Conservation (phyloP, 192 early-diverging fungal species). For the Diversispora epigaea region DNA sequence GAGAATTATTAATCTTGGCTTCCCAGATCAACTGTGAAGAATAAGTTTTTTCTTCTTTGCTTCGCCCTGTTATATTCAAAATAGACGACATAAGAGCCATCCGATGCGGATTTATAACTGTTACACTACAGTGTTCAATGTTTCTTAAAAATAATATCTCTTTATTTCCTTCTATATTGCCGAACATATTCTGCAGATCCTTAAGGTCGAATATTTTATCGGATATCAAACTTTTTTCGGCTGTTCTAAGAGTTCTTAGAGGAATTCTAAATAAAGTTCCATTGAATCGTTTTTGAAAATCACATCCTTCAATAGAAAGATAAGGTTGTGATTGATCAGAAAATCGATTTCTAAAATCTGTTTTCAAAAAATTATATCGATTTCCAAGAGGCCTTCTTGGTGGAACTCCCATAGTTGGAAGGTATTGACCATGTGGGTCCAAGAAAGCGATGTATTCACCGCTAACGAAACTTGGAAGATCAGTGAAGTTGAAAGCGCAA, state of each 20-base stretch:
- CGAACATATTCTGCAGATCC: not conserved
- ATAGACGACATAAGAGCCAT: too few species aligned
- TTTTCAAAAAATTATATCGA: not conserved
- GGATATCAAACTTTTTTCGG: not conserved
- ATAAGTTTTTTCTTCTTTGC: too few species aligned
- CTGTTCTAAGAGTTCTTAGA: not conserved
- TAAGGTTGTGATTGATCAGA: conserved; percentile 27
- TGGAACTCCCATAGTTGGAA: conserved; percentile 14
- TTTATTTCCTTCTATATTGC: not conserved
- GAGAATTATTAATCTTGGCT: not conserved
- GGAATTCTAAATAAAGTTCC: conserved; percentile 34
- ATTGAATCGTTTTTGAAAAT: conserved; percentile 17
- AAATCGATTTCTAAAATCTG: conserved; percentile 19
- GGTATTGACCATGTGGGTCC: conserved; percentile 24
- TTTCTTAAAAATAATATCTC: conserved; percentile 21
- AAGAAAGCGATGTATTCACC: conserved; percentile 32
- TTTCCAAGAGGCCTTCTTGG: not conserved
- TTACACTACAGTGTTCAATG: not conserved
- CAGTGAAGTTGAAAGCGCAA: conserved; percentile 24
- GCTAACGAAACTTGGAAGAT: conserved; percentile 35
- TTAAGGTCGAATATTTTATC: not conserved
- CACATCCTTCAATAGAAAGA: not conserved
- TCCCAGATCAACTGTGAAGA: not conserved
- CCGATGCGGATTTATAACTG: too few species aligned
- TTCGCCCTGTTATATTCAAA: too few species aligned